Percentiles rank a stretch among this genome's conserved stretches.
Conservation (phyloP, 2,329 filamentous ascomycete species). For the Fusarium sp. region DNA sequence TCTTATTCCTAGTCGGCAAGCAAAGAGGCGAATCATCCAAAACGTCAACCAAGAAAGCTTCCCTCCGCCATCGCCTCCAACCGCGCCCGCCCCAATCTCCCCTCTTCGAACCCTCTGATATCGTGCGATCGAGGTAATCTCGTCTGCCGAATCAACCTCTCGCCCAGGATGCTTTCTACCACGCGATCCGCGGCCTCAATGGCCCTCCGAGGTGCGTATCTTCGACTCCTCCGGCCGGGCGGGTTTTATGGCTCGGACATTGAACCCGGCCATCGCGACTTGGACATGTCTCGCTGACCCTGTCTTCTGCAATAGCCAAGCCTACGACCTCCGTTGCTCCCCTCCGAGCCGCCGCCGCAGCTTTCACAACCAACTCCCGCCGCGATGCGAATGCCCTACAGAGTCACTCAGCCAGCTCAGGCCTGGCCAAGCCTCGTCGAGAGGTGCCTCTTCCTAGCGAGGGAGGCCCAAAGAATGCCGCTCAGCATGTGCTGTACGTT, state of each 20-base stretch:
- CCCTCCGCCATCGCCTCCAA: constrained; percentile 27
- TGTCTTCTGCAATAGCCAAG: constrained; percentile 64
- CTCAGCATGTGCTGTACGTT: constrained; percentile 88
- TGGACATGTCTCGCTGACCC: constrained; percentile 17
- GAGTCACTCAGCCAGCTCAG: constrained; percentile 63
- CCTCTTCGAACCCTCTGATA: constrained; percentile 25
- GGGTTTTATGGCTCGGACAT: constrained; percentile 37
- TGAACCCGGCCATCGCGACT: constrained; percentile 16
- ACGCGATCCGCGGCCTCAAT: constrained; percentile 63
- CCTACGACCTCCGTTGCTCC: constrained; percentile 71
- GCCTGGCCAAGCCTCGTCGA: constrained; percentile 67
- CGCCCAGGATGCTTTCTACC: constrained; percentile 58
- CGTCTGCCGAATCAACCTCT: constrained; percentile 31
- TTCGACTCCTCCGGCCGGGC: constrained; percentile 23
- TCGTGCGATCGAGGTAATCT: constrained; percentile 36
- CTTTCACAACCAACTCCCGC: constrained; percentile 73
- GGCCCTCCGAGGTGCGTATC: constrained; percentile 62
- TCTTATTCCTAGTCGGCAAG: constrained; percentile 44
- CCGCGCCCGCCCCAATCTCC: constrained; percentile 30
- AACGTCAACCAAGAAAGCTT: constrained; percentile 46
- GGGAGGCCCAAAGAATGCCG: constrained; percentile 79
- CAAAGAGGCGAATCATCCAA: constrained; percentile 48
- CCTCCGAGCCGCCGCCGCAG: constrained; percentile 70
- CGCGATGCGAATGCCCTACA: constrained; percentile 70
- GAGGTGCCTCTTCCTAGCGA: constrained; percentile 83